These are phyloP conservation scores for Annona squamosa DNA, from an alignment of 164 flowering plant species.

Conservation along the genomic window DNA sequence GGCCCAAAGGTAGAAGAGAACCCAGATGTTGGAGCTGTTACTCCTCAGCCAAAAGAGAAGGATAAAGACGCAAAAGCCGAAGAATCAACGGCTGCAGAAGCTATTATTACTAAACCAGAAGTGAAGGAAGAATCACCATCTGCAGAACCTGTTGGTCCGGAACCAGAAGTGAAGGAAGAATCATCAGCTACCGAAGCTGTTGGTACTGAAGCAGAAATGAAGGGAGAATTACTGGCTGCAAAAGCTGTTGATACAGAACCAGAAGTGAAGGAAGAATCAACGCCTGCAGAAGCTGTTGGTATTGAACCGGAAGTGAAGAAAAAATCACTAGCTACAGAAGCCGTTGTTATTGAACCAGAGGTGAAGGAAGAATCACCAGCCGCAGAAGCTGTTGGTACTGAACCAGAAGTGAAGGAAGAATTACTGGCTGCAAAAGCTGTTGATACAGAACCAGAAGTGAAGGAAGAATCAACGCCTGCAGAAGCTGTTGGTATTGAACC, in stretches of 20 bases:
- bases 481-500: neutral
- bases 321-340: too few species aligned
- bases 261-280: slow-evolving; percentile 21
- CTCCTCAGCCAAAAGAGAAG: neutral
- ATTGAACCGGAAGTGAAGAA: too few species aligned
- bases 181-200: neutral
- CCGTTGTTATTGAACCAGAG: too few species aligned
- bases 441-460: too few species aligned
- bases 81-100: neutral
- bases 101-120: neutral
- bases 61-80: neutral
- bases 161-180: neutral
- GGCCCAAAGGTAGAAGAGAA: neutral
- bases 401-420: neutral
- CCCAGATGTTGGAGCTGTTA: neutral
- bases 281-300: neutral
- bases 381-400: neutral
- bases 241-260: slow-evolving; percentile 5
- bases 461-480: neutral
- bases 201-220: neutral
- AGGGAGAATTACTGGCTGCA: slow-evolving; percentile 1
- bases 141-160: neutral
- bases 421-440: neutral
- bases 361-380: neutral
- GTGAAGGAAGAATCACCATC: neutral